Evolutionary conservation across 768 basidiomycete species (phyloP).

Genomic region (Leccinum uliginosum): DNA sequence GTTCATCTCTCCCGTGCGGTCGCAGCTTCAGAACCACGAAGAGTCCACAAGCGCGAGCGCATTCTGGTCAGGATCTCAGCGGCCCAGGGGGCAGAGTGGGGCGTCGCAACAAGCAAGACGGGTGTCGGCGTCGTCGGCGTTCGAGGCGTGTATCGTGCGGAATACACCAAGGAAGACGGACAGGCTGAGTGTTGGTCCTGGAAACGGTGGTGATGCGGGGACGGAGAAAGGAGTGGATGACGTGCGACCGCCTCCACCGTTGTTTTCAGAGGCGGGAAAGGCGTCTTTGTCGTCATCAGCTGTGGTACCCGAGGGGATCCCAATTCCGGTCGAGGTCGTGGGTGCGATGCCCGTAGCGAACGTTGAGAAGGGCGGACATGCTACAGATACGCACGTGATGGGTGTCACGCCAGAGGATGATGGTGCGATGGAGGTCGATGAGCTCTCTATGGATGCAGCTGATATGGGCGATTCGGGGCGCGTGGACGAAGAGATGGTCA

Average conservation of each 20-base stretch:
- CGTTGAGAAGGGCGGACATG: no score
- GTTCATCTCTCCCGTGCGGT: constrained; percentile 20
- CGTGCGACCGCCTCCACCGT: background rate
- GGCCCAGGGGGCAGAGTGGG: background rate
- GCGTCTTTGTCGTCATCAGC: background rate
- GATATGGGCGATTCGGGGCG: background rate
- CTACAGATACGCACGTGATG: background rate
- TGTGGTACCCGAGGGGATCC: background rate
- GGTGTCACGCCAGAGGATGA: background rate
- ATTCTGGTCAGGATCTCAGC: background rate
- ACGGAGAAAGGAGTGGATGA: background rate
- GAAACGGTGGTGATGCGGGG: no score
- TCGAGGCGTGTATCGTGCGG: constrained; percentile 19
- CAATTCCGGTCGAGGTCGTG: background rate
- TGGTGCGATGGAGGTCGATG: background rate
- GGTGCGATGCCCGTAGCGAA: background rate
- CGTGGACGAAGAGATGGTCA: background rate
- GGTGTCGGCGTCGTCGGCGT: constrained; percentile 11
- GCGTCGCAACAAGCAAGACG: constrained; percentile 3
- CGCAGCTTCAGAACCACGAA: background rate
- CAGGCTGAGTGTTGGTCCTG: background rate
- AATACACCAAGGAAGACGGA: background rate
- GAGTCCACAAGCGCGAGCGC: background rate
- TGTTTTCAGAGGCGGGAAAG: background rate
- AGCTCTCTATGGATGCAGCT: background rate